Base-by-base conservation (phyloP, 2,329 filamentous ascomycete species). In the Nannizziopsis barbatae region DNA sequence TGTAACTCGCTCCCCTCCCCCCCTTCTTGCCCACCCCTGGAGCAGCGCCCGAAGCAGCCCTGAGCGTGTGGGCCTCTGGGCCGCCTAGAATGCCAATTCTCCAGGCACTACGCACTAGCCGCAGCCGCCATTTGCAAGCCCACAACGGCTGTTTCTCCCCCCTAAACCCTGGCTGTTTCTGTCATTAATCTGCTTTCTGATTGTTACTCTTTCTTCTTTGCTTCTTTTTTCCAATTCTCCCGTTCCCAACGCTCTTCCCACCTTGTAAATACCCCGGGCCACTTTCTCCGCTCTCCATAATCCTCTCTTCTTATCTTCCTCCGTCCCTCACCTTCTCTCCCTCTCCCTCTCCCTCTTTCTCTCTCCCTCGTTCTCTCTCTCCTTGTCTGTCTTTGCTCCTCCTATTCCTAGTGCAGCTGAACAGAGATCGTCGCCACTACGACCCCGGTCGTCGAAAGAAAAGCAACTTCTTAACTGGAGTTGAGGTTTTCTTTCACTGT, bases 401-500 rank as follows among this genome's bases (percentile, higher is more conserved):
- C 10, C 27, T 15, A 20, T 15, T 11, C 20, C 22, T 31, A 15
- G 22, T 27, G 4, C 45, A 14, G 45, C 44, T 14, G 36, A 33
- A 31, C 11, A 15, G 27, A 20, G 35, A 40, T 40, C 45, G 10
- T 41, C 33, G 18, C 20, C 15, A 31, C 14, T 11, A 39, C 15
- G 27, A 36, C 35, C 10, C 22, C n/a, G n/a, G 38, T 12, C 8
- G 17, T 17, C 35, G 8, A 45, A 22, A 31, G 30, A 30, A 38
- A 17, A 35, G 9, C 43, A 30, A 45, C 43, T 45, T 31, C 43
- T 45, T 45, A 35, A 38, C 43, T 45, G 43, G 43, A 45, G 43
- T 45, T 38, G 43, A 10, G 14, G 1, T 4, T 14, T 10, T 45
- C 38, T 38, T 31, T 45, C 37, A 31, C 35, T 30, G 43, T 39